These are phyloP conservation scores for Monosporozyma solicola DNA, from an alignment of 805 yeast genomes.

Conservation along the genomic window DNA sequence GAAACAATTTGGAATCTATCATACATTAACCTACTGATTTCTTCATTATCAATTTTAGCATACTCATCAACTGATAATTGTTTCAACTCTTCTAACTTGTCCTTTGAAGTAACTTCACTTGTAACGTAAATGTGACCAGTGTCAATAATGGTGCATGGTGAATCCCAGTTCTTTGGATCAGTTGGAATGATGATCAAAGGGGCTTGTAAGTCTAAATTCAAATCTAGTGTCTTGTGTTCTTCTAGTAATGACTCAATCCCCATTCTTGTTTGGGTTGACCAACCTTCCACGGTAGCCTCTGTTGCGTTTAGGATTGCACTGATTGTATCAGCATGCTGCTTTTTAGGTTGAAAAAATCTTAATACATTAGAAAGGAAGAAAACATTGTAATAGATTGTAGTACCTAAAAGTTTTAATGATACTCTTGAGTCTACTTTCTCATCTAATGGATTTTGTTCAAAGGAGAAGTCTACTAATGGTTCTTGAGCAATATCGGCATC, in stretches of 20 bases:
- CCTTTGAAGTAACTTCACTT: conserved; percentile 71
- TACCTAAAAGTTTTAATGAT: conserved; percentile 65
- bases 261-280: conserved; percentile 79
- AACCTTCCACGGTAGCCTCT: conserved; percentile 85
- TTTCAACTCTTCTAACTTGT: conserved; percentile 59
- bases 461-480: conserved; percentile 74
- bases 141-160: conserved; percentile 87
- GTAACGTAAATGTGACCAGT: conserved; percentile 88
- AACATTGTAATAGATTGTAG: conserved; percentile 88
- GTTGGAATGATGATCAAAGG: conserved; percentile 84
- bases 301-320: conserved; percentile 92
- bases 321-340: conserved; percentile 74
- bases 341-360: conserved; percentile 78
- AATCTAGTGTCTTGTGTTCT: conserved; percentile 84
- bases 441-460: conserved; percentile 82
- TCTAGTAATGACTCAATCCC: conserved; percentile 91
- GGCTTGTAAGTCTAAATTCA: conserved; percentile 84
- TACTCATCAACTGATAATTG: conserved; percentile 62
- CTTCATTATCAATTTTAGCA: conserved; percentile 38
- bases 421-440: conserved; percentile 73
- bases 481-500: conserved; percentile 22
- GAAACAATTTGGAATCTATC: conserved; percentile 72
- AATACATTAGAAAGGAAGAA: conserved; percentile 66
- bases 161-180: conserved; percentile 65
- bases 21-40: conserved; percentile 73